Percentiles rank a stretch among this genome's conserved stretches.
Evolutionary conservation across 805 yeast genomes (phyloP).

Genomic region (Saccharomycopsis capsularis): DNA sequence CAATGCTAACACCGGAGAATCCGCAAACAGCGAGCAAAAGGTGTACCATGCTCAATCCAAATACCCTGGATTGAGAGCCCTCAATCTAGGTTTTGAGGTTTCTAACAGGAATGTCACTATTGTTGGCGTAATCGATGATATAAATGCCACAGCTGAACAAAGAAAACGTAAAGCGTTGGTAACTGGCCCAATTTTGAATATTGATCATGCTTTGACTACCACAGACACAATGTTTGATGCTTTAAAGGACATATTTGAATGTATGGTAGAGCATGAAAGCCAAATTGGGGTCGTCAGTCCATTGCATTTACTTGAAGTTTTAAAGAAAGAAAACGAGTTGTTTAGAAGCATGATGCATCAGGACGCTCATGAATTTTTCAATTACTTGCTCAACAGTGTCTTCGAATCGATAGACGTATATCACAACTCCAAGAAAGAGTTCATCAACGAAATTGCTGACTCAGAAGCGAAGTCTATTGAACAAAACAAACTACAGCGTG

Average conservation of each 20-base stretch:
- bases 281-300: slow-evolving; percentile 85
- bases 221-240: slow-evolving; percentile 51
- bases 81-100: slow-evolving; percentile 30
- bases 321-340: slow-evolving; percentile 75
- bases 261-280: slow-evolving; percentile 64
- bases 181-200: slow-evolving; percentile 76
- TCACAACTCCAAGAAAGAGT: slow-evolving; percentile 17
- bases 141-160: slow-evolving; percentile 51
- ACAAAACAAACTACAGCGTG: slow-evolving; percentile 1
- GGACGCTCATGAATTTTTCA: slow-evolving; percentile 95
- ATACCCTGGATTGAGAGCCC: slow-evolving; percentile 29
- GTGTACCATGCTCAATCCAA: slow-evolving; percentile 17
- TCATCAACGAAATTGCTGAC: neutral
- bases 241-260: slow-evolving; percentile 78
- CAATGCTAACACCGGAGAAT: slow-evolving; percentile 22
- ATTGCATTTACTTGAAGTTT: slow-evolving; percentile 56
- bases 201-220: slow-evolving; percentile 59
- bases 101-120: slow-evolving; percentile 40
- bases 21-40: slow-evolving; percentile 18
- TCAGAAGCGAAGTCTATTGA: slow-evolving; percentile 15
- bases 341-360: slow-evolving; percentile 94
- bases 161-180: slow-evolving; percentile 72
- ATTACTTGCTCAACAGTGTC: slow-evolving; percentile 75
- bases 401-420: slow-evolving; percentile 33
- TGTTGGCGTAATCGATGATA: slow-evolving; percentile 38